Percentiles rank a stretch among this genome's conserved stretches.
Evolutionary conservation across 108 stramenopile species (phyloP).

Genomic region (Fistulifera pelliculosa): DNA sequence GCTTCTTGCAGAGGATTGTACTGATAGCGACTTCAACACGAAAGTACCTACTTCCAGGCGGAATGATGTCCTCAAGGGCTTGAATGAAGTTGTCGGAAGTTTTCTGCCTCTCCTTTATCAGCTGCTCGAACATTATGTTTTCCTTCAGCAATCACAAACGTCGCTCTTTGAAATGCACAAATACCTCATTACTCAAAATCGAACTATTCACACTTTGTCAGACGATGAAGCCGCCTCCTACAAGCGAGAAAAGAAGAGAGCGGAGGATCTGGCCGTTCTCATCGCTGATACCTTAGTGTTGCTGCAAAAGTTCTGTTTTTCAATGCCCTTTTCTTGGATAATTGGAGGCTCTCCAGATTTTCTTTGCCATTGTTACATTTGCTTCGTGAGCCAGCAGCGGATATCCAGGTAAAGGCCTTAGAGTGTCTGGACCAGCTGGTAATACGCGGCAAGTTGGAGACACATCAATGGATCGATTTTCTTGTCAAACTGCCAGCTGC

Average conservation of each 20-base stretch:
- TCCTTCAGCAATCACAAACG: slow-evolving; percentile 37
- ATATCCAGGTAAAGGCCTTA: slow-evolving; percentile 51
- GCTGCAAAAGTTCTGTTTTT: slow-evolving; percentile 66
- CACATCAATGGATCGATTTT: slow-evolving; percentile 55
- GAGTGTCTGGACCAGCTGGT: slow-evolving; percentile 67
- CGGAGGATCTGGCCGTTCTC: slow-evolving; percentile 25
- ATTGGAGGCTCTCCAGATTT: slow-evolving; percentile 45
- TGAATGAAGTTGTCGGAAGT: slow-evolving; percentile 69
- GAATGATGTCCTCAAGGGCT: slow-evolving; percentile 79
- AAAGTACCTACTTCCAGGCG: slow-evolving; percentile 77
- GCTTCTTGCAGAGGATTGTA: slow-evolving; percentile 82
- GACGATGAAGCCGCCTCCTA: slow-evolving; percentile 52
- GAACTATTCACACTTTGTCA: slow-evolving; percentile 57
- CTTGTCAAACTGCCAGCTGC: slow-evolving; percentile 57
- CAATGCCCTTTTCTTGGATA: slow-evolving; percentile 83
- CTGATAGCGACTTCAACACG: slow-evolving; percentile 86
- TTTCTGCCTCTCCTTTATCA: slow-evolving; percentile 63
- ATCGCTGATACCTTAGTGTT: slow-evolving; percentile 60
- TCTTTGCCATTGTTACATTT: slow-evolving; percentile 61
- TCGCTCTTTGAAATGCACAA: slow-evolving; percentile 55
- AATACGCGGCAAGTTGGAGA: slow-evolving; percentile 59
- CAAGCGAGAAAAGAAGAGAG: slow-evolving; percentile 32
- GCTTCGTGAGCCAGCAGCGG: slow-evolving; percentile 51
- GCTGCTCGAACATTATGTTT: slow-evolving; percentile 50
- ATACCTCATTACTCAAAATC: slow-evolving; percentile 47